Evolutionary conservation across 2,329 filamentous ascomycete genomes (phyloP), one percentile per base, ranked within the genome.

Genomic region (Scleromitrula shiraiana): DNA sequence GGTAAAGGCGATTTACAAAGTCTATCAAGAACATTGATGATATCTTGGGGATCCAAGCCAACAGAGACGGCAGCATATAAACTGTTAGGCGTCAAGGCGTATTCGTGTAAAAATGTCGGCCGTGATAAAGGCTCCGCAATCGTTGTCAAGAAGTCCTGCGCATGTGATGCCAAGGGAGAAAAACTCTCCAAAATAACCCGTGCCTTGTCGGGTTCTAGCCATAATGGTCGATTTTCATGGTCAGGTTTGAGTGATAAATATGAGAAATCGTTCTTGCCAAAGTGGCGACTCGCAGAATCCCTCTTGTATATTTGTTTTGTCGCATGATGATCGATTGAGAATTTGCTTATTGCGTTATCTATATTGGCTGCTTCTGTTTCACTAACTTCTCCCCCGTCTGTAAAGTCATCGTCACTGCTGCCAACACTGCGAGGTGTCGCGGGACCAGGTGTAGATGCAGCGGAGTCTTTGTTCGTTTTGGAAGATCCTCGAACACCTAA

Each of bases 31-130:
- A 89, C 88, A 56, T 83, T 83, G 59, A 97, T 88, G 54, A 97
- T 96, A 65, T 97, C 90, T 44, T 85, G 75, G 17, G 88, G 88
- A 43, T 87, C 83, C 51, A 97, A 71, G n/a, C 93, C 93, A 50
- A 97, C 89, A 6, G 89, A 95, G 4, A 97, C 88, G 33, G 93
- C 93, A 24, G 93, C 91, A 67, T 97, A 96, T 46, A 98, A 74
- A 67, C 88, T 95, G 68, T 97, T 90, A 20, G 86, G 82, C 2
- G 89, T 96, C 59, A 98, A 77, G 48, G 83, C 79, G 67, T 97
- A 97, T 68, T 98, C 91, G 70, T 97, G 93, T 54, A 97, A 79
- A 62, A 89, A 91, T 5, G 82, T 85, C 50, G 93, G 91, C 51
- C 91, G 82, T 29, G 90, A 96, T 50, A 91, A 74, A 15, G 91